phyloP scores from a whole-genome alignment of 2,329 filamentous ascomycete genomes.

The Hortaea sp. region DNA sequence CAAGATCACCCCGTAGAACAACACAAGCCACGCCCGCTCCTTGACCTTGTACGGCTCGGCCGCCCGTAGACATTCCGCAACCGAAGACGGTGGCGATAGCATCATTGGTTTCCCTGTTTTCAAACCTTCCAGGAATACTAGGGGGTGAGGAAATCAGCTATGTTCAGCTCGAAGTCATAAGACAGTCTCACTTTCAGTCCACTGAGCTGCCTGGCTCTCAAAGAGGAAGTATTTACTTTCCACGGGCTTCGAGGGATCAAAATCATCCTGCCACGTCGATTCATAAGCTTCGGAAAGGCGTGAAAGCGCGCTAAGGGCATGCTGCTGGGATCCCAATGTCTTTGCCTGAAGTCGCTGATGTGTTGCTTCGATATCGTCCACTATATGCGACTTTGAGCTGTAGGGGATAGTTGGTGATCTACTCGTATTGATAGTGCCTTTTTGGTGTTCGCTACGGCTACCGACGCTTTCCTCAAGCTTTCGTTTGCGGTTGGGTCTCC shows the following conservation, averaged over 20 bases:
- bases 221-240: slow-evolving; percentile 10
- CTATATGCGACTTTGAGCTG: too few relatives aligned
- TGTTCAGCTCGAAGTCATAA: background rate
- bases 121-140: background rate
- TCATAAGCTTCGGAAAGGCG: slow-evolving; percentile 9
- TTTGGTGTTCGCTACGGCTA: too few relatives aligned
- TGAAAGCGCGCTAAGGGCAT: slow-evolving; percentile 8
- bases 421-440: too few relatives aligned
- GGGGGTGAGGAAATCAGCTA: background rate
- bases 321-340: background rate
- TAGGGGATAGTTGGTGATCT: too few relatives aligned
- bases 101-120: background rate
- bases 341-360: background rate
- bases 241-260: slow-evolving; percentile 4
- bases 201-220: slow-evolving; percentile 2
- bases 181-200: slow-evolving; percentile 6
- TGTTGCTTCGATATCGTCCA: too few relatives aligned
- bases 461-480: too few relatives aligned
- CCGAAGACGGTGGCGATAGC: background rate
- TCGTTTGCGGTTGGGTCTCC: too few relatives aligned
- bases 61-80: background rate
- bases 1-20: slow-evolving; percentile 17
- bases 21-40: slow-evolving; percentile 16
- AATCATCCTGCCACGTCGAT: slow-evolving; percentile 10
- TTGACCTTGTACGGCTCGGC: slow-evolving; percentile 4